Conservation (phyloP, 1,139 yeast species). For the Yamadazyma pseudoaaseri region DNA sequence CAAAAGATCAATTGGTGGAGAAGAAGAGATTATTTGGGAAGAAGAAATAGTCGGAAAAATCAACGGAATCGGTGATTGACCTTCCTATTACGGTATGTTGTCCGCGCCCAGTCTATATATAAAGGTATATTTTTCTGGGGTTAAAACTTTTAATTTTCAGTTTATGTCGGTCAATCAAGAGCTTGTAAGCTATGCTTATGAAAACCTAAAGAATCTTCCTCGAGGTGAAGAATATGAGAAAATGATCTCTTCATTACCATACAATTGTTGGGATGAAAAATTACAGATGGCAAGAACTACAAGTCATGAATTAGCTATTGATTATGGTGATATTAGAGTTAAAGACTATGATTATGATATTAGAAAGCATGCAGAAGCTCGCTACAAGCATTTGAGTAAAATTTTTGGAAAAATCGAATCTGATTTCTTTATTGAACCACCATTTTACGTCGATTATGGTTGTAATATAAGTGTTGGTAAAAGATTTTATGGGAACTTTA, state of each 20-base stretch:
- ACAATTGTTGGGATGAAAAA: conserved; percentile 20
- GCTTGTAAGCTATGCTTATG: conserved; percentile 40
- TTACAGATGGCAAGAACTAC: conserved; percentile 20
- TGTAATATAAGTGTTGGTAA: conserved; percentile 52
- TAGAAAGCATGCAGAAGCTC: conserved; percentile 27
- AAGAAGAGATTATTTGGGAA: conserved; percentile 3
- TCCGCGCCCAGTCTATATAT: too few relatives aligned
- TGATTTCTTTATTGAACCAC: conserved; percentile 47
- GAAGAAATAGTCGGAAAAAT: conserved; percentile 3
- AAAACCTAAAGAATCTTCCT: conserved; percentile 42
- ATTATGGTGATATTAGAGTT: conserved; percentile 38
- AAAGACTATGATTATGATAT: conserved; percentile 30
- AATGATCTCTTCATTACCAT: conserved; percentile 27
- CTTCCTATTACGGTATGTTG: neutral
- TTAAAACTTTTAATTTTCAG: neutral
- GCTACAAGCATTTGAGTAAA: conserved; percentile 31
- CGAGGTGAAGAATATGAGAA: conserved; percentile 28
- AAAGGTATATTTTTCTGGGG: too few relatives aligned
- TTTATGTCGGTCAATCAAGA: conserved; percentile 24
- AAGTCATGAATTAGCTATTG: conserved; percentile 27
- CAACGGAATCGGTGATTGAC: neutral
- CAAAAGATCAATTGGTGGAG: neutral
- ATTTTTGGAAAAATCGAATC: conserved; percentile 47
- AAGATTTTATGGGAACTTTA: conserved; percentile 54
- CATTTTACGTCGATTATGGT: conserved; percentile 59